A percentile compares a stretch with the other conserved stretches of the same genome.
Conservation (phyloP, 2,329 filamentous ascomycete genomes). For the Ambrosiella beaveri region DNA sequence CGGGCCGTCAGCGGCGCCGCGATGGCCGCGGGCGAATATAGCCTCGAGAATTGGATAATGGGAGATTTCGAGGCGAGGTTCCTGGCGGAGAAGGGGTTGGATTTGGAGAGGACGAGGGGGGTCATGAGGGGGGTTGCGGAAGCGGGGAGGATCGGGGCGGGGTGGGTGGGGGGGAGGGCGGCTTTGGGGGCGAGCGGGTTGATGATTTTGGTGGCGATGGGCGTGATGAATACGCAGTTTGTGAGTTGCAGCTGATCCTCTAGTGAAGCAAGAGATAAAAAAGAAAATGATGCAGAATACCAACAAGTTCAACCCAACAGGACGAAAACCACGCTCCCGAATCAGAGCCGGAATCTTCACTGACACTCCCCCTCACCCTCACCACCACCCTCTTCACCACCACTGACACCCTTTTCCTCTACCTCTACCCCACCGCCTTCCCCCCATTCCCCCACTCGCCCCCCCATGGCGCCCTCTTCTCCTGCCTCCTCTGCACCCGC, state of each 20-base stretch:
- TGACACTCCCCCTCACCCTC: constrained; percentile 32
- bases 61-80: constrained; percentile 32
- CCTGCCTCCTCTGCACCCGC: constrained; percentile 40
- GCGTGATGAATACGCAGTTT: constrained; percentile 30
- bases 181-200: constrained; percentile 27
- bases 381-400: constrained; percentile 40
- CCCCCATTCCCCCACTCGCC: constrained; percentile 17
- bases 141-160: constrained; percentile 19
- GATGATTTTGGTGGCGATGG: constrained; percentile 25
- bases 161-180: constrained; percentile 30
- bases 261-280: not conserved
- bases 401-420: constrained; percentile 42
- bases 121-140: constrained; percentile 36
- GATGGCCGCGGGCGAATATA: constrained; percentile 39
- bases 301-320: constrained; percentile 17
- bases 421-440: constrained; percentile 39
- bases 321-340: constrained; percentile 29
- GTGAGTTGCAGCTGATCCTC: constrained; percentile 17
- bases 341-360: constrained; percentile 13
- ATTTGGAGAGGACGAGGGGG: constrained; percentile 33
- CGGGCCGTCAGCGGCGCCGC: constrained; percentile 36
- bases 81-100: constrained; percentile 23
- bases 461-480: constrained; percentile 36
- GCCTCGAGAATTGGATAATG: constrained; percentile 46
- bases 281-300: not conserved